Evolutionary conservation across 23 red algal species (phyloP).

Genomic region (Gracilariopsis chorda): DNA sequence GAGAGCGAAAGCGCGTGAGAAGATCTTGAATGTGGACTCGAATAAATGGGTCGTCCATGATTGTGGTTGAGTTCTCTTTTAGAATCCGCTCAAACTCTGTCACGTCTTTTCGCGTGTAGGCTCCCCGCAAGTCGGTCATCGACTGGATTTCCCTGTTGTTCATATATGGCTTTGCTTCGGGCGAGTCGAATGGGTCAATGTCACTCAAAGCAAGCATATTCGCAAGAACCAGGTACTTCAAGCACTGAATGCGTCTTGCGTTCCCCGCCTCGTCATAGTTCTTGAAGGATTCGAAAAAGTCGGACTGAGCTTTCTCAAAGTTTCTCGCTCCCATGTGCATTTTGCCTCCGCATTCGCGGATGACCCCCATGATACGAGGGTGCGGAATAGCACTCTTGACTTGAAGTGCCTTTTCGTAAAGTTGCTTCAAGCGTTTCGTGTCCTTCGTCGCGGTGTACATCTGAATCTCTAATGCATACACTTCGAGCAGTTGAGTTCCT

Average conservation of each 20-base stretch:
- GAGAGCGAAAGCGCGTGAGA: slow-evolving; percentile 64
- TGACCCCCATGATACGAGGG: slow-evolving; percentile 94
- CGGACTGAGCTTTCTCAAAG: slow-evolving; percentile 78
- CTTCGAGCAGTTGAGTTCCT: slow-evolving; percentile 95
- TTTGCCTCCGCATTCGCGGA: slow-evolving; percentile 97
- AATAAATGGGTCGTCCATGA: slow-evolving; percentile 95
- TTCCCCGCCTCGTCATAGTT: slow-evolving; percentile 97
- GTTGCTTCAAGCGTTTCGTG: slow-evolving; percentile 74
- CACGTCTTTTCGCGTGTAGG: slow-evolving; percentile 87
- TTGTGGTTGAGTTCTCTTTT: slow-evolving; percentile 66
- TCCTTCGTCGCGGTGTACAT: slow-evolving; percentile 91
- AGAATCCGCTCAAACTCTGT: slow-evolving; percentile 83
- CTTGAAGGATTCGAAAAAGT: slow-evolving; percentile 98
- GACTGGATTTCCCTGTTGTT: slow-evolving; percentile 85
- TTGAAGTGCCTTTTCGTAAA: slow-evolving; percentile 94
- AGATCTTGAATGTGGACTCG: slow-evolving; percentile 76
- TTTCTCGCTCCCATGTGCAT: slow-evolving; percentile 84
- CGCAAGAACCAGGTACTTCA: slow-evolving; percentile 96
- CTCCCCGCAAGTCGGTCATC: slow-evolving; percentile 75
- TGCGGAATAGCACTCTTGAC: slow-evolving; percentile 88
- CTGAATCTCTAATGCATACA: slow-evolving; percentile 99
- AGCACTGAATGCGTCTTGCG: slow-evolving; percentile 74
- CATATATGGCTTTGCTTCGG: slow-evolving; percentile 92
- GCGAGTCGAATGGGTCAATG: slow-evolving; percentile 94
- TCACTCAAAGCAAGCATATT: slow-evolving; percentile 96